Evolutionary conservation across 148 eudicot species (phyloP).

Genomic region (Hydrangea macrophylla): DNA sequence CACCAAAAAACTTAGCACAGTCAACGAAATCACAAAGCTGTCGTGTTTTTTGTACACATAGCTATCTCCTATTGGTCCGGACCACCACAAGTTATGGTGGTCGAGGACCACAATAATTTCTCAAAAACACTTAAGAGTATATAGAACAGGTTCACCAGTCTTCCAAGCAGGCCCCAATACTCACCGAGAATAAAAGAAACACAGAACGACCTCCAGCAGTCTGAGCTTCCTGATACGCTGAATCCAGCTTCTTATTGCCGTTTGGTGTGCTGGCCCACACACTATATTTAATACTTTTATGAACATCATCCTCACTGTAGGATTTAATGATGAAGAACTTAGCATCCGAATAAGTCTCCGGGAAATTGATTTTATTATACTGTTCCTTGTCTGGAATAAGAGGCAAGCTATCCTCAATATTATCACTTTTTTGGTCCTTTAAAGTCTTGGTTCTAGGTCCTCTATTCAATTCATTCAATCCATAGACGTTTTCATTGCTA

Average conservation of each 20-base stretch:
- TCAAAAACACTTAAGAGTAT: too few species aligned
- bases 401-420: conserved; percentile 25
- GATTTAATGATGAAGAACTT: conserved; percentile 75
- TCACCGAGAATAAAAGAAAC: conserved; percentile 70
- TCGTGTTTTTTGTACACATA: too few species aligned
- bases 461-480: conserved; percentile 68
- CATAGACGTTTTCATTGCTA: conserved; percentile 51
- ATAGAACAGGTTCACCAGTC: too few species aligned
- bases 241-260: conserved; percentile 87
- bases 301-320: conserved; percentile 85
- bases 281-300: conserved; percentile 70
- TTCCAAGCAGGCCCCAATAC: too few species aligned
- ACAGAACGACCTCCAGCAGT: conserved; percentile 60
- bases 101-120: too few species aligned
- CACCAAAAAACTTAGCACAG: too few species aligned
- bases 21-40: too few species aligned
- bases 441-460: conserved; percentile 58
- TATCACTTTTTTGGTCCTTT: conserved; percentile 43
- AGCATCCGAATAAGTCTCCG: conserved; percentile 52
- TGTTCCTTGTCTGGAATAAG: conserved; percentile 38
- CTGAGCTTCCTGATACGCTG: conserved; percentile 66
- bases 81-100: too few species aligned
- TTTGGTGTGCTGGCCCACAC: conserved; percentile 85
- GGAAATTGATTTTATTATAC: conserved; percentile 54
- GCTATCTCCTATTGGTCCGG: too few species aligned